Evolutionary conservation across 176 grass and related monocot genomes (phyloP).

Genomic region (Dendrocalamus sinicus): DNA sequence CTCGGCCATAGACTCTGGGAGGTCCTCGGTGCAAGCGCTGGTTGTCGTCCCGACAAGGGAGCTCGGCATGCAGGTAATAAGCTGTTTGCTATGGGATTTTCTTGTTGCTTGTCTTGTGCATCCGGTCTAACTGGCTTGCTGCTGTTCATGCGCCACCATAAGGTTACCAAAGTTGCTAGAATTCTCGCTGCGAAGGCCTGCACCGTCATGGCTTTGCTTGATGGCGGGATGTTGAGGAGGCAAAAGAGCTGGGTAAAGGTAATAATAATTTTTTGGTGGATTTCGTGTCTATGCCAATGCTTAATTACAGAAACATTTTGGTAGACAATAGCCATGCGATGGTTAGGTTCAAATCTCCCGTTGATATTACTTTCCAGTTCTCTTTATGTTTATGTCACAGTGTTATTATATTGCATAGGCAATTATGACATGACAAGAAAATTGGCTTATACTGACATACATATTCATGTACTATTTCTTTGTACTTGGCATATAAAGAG

Average conservation of each 20-base stretch:
- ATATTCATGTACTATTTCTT: too few species aligned
- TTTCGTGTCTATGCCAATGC: conserved; percentile 9
- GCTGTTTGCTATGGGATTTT: conserved; percentile 11
- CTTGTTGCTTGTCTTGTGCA: not conserved
- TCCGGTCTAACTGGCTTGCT: not conserved
- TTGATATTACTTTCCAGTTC: not conserved
- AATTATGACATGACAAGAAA: not conserved
- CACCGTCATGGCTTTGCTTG: conserved; percentile 88
- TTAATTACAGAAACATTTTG: not conserved
- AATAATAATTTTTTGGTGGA: conserved; percentile 9
- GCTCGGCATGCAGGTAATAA: conserved; percentile 88
- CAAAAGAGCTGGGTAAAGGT: conserved; percentile 98
- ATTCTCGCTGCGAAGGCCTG: conserved; percentile 69
- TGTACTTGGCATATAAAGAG: not conserved
- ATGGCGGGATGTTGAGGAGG: conserved; percentile 87
- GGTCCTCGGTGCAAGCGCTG: conserved; percentile 85
- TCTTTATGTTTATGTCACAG: not conserved
- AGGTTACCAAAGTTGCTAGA: conserved; percentile 95
- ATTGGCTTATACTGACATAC: not conserved
- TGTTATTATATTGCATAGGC: not conserved
- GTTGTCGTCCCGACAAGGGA: conserved; percentile 89
- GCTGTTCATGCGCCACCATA: not conserved
- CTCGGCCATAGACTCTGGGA: conserved; percentile 65
- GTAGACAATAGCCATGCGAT: too few species aligned
- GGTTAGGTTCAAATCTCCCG: not conserved